Base-by-base conservation (phyloP, 1,284 basidiomycete genomes). In the Taiwanofungus camphoratus region DNA sequence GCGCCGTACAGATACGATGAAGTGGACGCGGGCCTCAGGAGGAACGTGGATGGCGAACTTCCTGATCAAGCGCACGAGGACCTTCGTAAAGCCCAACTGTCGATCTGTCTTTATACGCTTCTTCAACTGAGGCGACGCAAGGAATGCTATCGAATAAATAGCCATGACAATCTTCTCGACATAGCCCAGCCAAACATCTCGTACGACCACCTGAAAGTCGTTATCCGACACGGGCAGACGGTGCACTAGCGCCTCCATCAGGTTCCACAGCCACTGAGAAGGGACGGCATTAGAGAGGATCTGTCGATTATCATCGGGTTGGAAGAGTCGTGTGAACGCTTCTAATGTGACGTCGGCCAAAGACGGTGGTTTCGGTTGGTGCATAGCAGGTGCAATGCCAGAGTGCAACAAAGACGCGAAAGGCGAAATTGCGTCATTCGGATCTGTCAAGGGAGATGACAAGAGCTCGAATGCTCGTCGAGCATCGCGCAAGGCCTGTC, bases 91-190 rank as follows among this genome's bases (percentile, higher is more conserved):
- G 36, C 76, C 76, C 37, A 87, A 65, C 46, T 62, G 62, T 40
- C 76, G 67, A 61, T 81, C 70, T 33, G 66, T 58, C 51, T 87
- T 86, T 53, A 94, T 73, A 44, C 67, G 71, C 42, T 72, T 64
- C 65, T 95, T 92, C 45, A 92, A 61, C 23, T 72, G 65, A 1
- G 82, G 80, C 1, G 91, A 76, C 4, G 92, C 79, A 36, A 95
- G 70, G 71, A 93, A 97, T 6, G 85, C 81, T 46, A 98, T 68
- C 26, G 86, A 84, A 68, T 96, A 97, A 30, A 96, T 74, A 13
- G 78, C 78, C 70, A 94, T 79, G 16, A 87, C 73, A 33, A 78
- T 67, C 47, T 87, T 83, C 67, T 95, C 91, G 50, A 87, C 66
- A 61, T 91, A 88, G 31, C 81, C 79, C 34, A 94, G 65, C 76